Evolutionary conservation across 2,329 filamentous ascomycete species (phyloP).

Genomic region (Aspergillus sp.): DNA sequence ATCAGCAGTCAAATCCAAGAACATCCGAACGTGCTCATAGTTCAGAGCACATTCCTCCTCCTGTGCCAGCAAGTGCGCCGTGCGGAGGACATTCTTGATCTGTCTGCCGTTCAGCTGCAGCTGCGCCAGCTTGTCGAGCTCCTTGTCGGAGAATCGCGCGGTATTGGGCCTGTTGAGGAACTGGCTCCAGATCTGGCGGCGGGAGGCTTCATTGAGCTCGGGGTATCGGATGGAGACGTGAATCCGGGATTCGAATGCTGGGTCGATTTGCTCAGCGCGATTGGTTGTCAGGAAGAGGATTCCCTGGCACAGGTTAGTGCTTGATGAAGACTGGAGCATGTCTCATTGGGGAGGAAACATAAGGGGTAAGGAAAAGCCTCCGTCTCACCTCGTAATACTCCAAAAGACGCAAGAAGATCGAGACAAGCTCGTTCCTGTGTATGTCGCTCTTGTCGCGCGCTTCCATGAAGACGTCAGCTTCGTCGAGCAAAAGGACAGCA

Average conservation of each 20-base stretch:
- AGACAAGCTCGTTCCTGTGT: background rate
- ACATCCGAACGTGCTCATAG: background rate
- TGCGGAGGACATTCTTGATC: slow-evolving; percentile 14
- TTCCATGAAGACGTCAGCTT: background rate
- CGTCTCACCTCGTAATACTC: background rate
- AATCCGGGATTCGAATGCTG: slow-evolving; percentile 50
- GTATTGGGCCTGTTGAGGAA: background rate
- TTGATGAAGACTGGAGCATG: background rate
- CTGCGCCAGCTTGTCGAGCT: background rate
- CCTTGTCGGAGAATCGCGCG: background rate
- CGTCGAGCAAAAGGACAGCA: background rate
- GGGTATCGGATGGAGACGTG: slow-evolving; percentile 52
- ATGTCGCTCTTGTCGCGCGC: background rate
- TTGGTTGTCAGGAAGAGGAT: slow-evolving; percentile 51
- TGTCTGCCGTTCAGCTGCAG: slow-evolving; percentile 10
- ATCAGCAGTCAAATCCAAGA: too few species aligned
- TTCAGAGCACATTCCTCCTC: background rate
- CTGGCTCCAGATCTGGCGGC: background rate
- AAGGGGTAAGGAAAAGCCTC: too few species aligned
- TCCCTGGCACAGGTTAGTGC: slow-evolving; percentile 3
- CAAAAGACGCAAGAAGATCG: background rate
- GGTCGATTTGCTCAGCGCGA: slow-evolving; percentile 47
- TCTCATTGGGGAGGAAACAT: too few species aligned
- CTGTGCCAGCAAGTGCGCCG: slow-evolving; percentile 5
- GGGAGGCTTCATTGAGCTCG: slow-evolving; percentile 24